Base-by-base conservation (phyloP, 2,329 filamentous ascomycete genomes). In the Fusarium subglutinans region DNA sequence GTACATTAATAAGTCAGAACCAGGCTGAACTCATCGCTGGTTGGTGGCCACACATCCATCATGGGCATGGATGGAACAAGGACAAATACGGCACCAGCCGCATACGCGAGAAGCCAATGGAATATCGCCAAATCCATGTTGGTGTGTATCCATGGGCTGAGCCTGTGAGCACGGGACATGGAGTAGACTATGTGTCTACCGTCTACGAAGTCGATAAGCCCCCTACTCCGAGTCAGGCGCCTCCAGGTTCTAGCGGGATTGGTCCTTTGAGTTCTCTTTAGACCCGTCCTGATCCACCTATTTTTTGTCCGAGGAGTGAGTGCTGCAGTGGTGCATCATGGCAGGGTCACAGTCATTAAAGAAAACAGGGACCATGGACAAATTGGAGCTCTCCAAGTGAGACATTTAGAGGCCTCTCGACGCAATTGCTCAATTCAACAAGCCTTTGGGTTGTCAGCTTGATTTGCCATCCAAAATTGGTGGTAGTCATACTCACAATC, bases 281-380 rank as follows among this genome's bases (percentile, higher is more conserved):
- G 75, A 66, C 74, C 74, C 74, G 62, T 77, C 67, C 53, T 67
- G 65, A 76, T 78, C 76, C 72, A 74, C 69, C 58, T 63, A 59
- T 68, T 76, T 61, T 64, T 67, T 63, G 59, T 57, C 58, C 54
- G 47, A 41, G 26, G 43, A 51, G 33, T 38, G 56, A 59, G 43
- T 38, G 59, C 51, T 41, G 51, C 35, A 53, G 61, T 44, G 65
- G 38, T 63, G 66, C 57, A 64, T 67, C 59, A 60, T 51, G 63
- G 55, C 57, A 65, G 60, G 62, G 71, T 73, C 54, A 68, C 56
- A 50, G 54, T 54, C 53, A 58, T 68, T 48, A 53, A 72, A 57
- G 33, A 57, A 73, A 73, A 50, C 43, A 38, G 41, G 63, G 45
- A 45, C 57, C n/a, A 65, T 63, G 62, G 64, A 68, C 76, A 75